A percentile compares a stretch with the other conserved stretches of the same genome.
Conservation (phyloP, 805 yeast genomes). For the Ogataea zsoltii region DNA sequence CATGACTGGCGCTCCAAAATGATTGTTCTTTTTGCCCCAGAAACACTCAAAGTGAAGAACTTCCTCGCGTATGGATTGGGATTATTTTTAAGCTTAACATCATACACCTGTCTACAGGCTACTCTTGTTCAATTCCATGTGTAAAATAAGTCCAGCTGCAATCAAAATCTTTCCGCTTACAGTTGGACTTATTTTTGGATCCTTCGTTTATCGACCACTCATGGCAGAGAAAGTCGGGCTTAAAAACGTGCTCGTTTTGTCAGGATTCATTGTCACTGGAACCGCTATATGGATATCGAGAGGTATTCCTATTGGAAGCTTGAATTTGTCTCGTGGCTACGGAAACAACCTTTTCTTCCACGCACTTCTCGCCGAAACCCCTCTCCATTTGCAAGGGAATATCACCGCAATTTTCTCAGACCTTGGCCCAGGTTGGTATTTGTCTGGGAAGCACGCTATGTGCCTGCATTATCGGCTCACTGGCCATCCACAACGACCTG, state of each 20-base stretch:
- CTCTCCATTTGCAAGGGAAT: slow-evolving; percentile 41
- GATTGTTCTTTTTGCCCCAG: slow-evolving; percentile 26
- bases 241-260: slow-evolving; percentile 19
- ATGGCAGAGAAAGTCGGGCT: slow-evolving; percentile 21
- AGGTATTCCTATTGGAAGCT: slow-evolving; percentile 26
- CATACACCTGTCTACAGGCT: slow-evolving; percentile 9
- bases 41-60: slow-evolving; percentile 21
- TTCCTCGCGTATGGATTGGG: slow-evolving; percentile 19
- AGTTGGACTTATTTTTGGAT: slow-evolving; percentile 34
- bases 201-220: slow-evolving; percentile 16
- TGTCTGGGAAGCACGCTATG: slow-evolving; percentile 32
- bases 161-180: slow-evolving; percentile 38
- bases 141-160: slow-evolving; percentile 36
- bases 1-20: slow-evolving; percentile 19
- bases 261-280: slow-evolving; percentile 14
- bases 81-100: slow-evolving; percentile 9
- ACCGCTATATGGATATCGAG: slow-evolving; percentile 24
- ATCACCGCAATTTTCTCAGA: slow-evolving; percentile 39
- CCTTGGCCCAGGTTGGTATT: slow-evolving; percentile 37
- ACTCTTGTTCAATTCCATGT: slow-evolving; percentile 24
- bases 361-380: slow-evolving; percentile 36
- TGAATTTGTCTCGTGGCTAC: slow-evolving; percentile 27
- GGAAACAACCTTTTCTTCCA: slow-evolving; percentile 35
- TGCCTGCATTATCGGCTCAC: slow-evolving; percentile 23
- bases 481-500: background rate